phyloP scores from a whole-genome alignment of 495 filamentous ascomycete species.

The Daldinia grandis region DNA sequence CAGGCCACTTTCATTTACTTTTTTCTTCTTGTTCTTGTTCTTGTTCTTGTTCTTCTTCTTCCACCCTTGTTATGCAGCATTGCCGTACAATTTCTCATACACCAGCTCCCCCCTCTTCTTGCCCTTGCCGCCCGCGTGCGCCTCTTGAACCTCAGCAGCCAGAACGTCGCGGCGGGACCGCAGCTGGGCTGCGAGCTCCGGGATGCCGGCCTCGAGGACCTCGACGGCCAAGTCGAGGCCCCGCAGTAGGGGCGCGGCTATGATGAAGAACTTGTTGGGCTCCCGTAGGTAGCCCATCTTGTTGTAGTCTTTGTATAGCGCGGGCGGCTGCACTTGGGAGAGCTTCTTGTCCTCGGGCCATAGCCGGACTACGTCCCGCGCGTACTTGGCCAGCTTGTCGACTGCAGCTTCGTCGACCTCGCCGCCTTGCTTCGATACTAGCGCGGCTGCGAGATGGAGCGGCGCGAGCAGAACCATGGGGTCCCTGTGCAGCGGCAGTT shows the following conservation, averaged over 20 bases:
- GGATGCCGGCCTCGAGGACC: constrained; percentile 41
- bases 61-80: constrained; percentile 15
- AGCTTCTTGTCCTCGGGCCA: constrained; percentile 50
- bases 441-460: constrained; percentile 52
- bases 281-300: constrained; percentile 43
- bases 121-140: constrained; percentile 7
- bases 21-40: neutral
- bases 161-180: constrained; percentile 42
- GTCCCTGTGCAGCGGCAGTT: constrained; percentile 46
- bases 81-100: constrained; percentile 39
- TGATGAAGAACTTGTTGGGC: constrained; percentile 38
- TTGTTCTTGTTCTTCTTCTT: constrained; percentile 8
- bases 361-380: constrained; percentile 45
- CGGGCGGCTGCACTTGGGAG: constrained; percentile 44
- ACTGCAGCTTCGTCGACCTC: neutral
- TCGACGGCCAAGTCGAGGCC: constrained; percentile 51
- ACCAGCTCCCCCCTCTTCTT: constrained; percentile 16
- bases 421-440: constrained; percentile 21
- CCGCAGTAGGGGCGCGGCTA: constrained; percentile 48
- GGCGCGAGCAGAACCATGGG: constrained; percentile 50
- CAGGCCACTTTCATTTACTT: neutral
- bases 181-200: constrained; percentile 46
- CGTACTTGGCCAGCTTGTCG: constrained; percentile 46
- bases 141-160: constrained; percentile 36
- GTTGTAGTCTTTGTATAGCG: constrained; percentile 22